These are phyloP conservation scores for Penicillium verhagenii DNA, from an alignment of 495 filamentous ascomycete genomes.

Conservation along the genomic window DNA sequence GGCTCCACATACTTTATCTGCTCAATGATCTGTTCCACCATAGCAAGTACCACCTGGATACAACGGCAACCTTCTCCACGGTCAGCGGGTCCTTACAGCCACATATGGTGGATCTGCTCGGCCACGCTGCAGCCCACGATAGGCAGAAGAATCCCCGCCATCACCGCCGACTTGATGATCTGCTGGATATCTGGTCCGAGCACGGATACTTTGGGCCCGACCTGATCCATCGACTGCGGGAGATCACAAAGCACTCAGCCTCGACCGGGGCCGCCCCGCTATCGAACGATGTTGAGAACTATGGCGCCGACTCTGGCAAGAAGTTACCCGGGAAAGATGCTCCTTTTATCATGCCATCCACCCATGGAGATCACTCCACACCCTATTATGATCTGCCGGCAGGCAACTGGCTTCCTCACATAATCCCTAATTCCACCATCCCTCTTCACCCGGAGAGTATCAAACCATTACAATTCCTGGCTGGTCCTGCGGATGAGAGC, in stretches of 20 bases:
- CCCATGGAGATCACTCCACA: slow-evolving; percentile 72
- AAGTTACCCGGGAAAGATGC: slow-evolving; percentile 47
- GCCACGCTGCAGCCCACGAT: slow-evolving; percentile 59
- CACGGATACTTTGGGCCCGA: slow-evolving; percentile 62
- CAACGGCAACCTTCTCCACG: slow-evolving; percentile 41
- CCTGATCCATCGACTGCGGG: slow-evolving; percentile 59
- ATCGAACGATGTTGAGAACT: slow-evolving; percentile 25
- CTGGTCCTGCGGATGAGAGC: slow-evolving; percentile 69
- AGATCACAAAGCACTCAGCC: slow-evolving; percentile 52
- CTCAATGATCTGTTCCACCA: slow-evolving; percentile 84
- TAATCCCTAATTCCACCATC: slow-evolving; percentile 70
- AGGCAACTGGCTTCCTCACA: slow-evolving; percentile 74
- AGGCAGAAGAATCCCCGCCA: slow-evolving; percentile 61
- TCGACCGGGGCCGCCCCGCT: slow-evolving; percentile 10
- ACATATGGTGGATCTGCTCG: slow-evolving; percentile 60
- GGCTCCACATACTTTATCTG: slow-evolving; percentile 78
- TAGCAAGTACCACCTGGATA: slow-evolving; percentile 57
- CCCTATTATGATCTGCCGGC: slow-evolving; percentile 86
- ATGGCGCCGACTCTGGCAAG: slow-evolving; percentile 16
- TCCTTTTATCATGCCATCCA: slow-evolving; percentile 69
- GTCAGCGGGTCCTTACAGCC: slow-evolving; percentile 62
- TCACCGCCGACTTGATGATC: slow-evolving; percentile 57
- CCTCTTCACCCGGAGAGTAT: slow-evolving; percentile 71
- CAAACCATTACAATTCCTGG: slow-evolving; percentile 68
- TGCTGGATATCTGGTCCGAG: slow-evolving; percentile 74